These are phyloP conservation scores for Croton laevigatus DNA, from an alignment of 441 rosid species.

Conservation along the genomic window DNA sequence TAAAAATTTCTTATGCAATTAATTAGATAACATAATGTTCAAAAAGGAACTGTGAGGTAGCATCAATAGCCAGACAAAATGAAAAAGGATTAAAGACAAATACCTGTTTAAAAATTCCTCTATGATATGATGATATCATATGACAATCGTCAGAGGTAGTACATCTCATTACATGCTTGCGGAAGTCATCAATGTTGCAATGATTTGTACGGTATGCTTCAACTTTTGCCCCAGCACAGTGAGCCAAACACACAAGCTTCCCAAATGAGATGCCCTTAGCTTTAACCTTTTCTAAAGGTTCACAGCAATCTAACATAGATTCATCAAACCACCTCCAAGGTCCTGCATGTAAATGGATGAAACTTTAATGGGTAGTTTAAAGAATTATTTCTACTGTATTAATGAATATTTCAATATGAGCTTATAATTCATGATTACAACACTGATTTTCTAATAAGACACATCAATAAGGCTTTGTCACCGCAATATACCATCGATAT, in stretches of 20 bases:
- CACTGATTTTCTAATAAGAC: neutral
- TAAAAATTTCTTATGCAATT: neutral
- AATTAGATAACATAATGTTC: neutral
- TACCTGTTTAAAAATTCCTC: conserved; percentile 73
- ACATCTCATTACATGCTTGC: conserved; percentile 51
- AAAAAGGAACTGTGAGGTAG: neutral
- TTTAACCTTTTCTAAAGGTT: conserved; percentile 79
- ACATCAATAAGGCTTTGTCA: neutral
- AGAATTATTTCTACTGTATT: too few species aligned
- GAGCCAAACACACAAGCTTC: conserved; percentile 81
- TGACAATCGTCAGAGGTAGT: conserved; percentile 71
- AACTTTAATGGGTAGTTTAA: neutral
- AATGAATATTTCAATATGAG: neutral
- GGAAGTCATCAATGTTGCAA: conserved; percentile 67
- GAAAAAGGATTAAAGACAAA: neutral
- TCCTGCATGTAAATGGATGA: conserved; percentile 43
- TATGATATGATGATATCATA: conserved; percentile 77
- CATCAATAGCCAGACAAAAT: neutral
- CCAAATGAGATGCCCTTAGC: conserved; percentile 85
- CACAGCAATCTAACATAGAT: conserved; percentile 89
- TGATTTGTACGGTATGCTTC: conserved; percentile 79
- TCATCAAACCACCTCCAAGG: conserved; percentile 99
- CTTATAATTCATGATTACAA: neutral
- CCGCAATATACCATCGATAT: neutral
- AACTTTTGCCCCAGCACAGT: conserved; percentile 84